Evolutionary conservation across 2,329 filamentous ascomycete species (phyloP).

Genomic region (Bipolaris gigantea): DNA sequence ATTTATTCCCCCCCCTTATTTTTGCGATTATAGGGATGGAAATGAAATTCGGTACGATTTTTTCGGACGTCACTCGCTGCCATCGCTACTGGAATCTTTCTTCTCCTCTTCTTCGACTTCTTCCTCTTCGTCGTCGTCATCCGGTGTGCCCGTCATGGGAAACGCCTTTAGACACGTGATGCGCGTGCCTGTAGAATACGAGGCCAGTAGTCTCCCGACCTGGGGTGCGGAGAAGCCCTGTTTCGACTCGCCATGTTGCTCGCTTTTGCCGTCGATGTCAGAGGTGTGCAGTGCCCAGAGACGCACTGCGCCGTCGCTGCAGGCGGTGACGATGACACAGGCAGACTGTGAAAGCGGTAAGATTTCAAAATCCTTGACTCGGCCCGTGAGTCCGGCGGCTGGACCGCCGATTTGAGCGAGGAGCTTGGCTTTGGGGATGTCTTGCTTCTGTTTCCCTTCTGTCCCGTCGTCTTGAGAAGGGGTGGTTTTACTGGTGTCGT

Average conservation of each 20-base stretch:
- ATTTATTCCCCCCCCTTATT: too few relatives aligned
- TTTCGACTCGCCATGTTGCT: slow-evolving; percentile 16
- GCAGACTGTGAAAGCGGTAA: slow-evolving; percentile 51
- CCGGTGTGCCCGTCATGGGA: slow-evolving; percentile 65
- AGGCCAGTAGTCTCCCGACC: slow-evolving; percentile 70
- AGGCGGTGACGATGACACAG: slow-evolving; percentile 67
- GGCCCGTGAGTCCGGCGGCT: slow-evolving; percentile 64
- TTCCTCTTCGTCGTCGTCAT: slow-evolving; percentile 31
- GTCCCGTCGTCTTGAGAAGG: slow-evolving; percentile 32
- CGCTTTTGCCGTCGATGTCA: slow-evolving; percentile 26
- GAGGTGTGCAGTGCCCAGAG: slow-evolving; percentile 65
- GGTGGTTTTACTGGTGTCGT: slow-evolving; percentile 63
- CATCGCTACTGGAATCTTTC: slow-evolving; percentile 25
- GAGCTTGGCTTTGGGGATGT: slow-evolving; percentile 61
- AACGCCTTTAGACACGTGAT: slow-evolving; percentile 89
- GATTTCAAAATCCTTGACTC: slow-evolving; percentile 87
- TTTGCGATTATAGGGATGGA: too few relatives aligned
- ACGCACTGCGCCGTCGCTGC: slow-evolving; percentile 84
- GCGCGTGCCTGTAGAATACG: slow-evolving; percentile 81
- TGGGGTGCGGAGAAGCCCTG: slow-evolving; percentile 45
- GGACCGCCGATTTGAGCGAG: slow-evolving; percentile 80
- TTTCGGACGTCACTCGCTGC: slow-evolving; percentile 23
- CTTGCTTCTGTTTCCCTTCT: slow-evolving; percentile 44
- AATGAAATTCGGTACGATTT: too few relatives aligned
- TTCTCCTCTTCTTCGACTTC: slow-evolving; percentile 23